Evolutionary conservation across 768 basidiomycete genomes (phyloP), one percentile per base, ranked within the genome.

Genomic region (Suillus bovinus): DNA sequence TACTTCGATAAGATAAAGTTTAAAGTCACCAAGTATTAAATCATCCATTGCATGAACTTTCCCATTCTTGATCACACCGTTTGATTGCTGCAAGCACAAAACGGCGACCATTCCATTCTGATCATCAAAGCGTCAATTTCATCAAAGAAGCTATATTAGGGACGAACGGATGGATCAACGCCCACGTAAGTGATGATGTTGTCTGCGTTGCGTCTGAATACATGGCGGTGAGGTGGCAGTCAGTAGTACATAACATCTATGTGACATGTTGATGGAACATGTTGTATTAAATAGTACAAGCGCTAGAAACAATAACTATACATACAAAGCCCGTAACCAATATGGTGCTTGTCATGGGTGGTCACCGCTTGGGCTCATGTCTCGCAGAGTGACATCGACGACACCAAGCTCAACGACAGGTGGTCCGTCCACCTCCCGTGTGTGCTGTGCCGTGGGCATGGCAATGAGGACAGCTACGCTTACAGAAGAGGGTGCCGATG

Each of bases 401-500:
- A 76, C 29, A 4, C 77, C 77, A 11, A 78, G 64, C 65, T 78
- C 77, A 5, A 78, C 53, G 36, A 71, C 66, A 5, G 78, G 78
- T 14, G 71, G 69, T n/a, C 66, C 67, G 13, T 42, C 64, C 34
- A 69, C 71, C 36, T 72, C 74, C 16, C 39, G 17, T 17, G 58
- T 11, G 11, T 59, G 63, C 22, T 58, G 61, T 11, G 33, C 14
- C 29, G 33, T 38, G 22, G 81, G 81, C 81, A 82, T 81, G 5
- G 81, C 80, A 44, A 82, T 78, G 36, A 82, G 70, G 20, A 82
- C 79, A 0, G 78, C 76, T 34, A 82, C 73, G 39, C 72, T 73
- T 29, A 82, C 70, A 49, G 68, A 60, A 38, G 74, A 64, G 29
- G 64, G 57, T 31, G 63, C 5, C 16, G 57, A 27, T 54, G 36